Evolutionary conservation across 2,329 filamentous ascomycete genomes (phyloP).

Genomic region (Colletotrichum lini): DNA sequence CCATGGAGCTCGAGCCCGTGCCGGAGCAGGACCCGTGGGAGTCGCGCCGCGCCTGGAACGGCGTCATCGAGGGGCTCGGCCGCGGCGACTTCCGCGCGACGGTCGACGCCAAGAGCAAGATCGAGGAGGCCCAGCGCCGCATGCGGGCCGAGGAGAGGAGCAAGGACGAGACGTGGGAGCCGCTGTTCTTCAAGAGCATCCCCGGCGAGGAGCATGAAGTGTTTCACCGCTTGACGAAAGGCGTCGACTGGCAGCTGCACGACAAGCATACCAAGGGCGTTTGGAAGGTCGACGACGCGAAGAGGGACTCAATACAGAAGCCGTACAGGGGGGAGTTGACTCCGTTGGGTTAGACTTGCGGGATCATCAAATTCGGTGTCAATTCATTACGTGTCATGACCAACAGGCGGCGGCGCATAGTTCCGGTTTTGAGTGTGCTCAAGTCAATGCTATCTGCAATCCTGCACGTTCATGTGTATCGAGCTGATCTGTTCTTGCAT

Average conservation of each 20-base stretch:
- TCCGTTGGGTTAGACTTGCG: conserved; percentile 46
- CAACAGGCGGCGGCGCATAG: not conserved
- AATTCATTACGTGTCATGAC: conserved; percentile 1
- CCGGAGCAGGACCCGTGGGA: conserved; percentile 85
- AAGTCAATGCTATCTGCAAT: not conserved
- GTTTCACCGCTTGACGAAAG: conserved; percentile 51
- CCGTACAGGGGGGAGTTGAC: conserved; percentile 53
- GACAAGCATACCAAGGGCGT: conserved; percentile 56
- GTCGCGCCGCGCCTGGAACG: conserved; percentile 83
- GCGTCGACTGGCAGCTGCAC: conserved; percentile 48
- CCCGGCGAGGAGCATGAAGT: conserved; percentile 47
- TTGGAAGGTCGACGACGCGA: conserved; percentile 52
- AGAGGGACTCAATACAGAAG: conserved; percentile 45
- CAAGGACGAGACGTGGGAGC: conserved; percentile 58
- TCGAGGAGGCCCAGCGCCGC: conserved; percentile 86
- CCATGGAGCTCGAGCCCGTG: conserved; percentile 61
- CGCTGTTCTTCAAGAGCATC: conserved; percentile 53
- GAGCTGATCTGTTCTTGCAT: too few relatives aligned
- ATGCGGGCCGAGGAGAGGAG: conserved; percentile 78
- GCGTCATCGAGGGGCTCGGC: conserved; percentile 81
- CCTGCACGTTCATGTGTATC: too few relatives aligned
- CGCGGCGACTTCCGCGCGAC: conserved; percentile 82
- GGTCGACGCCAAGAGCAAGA: conserved; percentile 79
- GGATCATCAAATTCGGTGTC: not conserved
- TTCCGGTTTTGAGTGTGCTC: not conserved